Percentiles rank a stretch among this genome's conserved stretches.
Evolutionary conservation across 495 filamentous ascomycete species (phyloP).

Genomic region (Penicillium macrosclerotiorum): DNA sequence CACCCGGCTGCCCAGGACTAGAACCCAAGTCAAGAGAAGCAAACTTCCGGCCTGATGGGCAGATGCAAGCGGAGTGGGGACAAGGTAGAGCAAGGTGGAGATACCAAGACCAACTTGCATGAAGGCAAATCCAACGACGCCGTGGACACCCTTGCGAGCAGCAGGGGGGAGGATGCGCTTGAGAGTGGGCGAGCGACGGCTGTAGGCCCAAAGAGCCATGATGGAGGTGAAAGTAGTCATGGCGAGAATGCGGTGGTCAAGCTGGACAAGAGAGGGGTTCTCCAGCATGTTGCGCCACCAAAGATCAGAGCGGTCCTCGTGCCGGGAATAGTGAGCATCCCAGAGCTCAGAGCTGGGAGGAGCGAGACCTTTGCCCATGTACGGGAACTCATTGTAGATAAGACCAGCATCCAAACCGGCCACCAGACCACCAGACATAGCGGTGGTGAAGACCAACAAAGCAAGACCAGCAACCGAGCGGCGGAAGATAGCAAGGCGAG

Average conservation of each 20-base stretch:
- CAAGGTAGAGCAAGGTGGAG: slow-evolving; percentile 85
- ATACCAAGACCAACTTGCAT: slow-evolving; percentile 86
- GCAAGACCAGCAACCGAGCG: slow-evolving; percentile 69
- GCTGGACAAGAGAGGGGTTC: slow-evolving; percentile 90
- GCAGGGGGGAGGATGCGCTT: slow-evolving; percentile 60
- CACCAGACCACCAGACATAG: slow-evolving; percentile 89
- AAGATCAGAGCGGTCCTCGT: slow-evolving; percentile 70
- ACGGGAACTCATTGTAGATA: slow-evolving; percentile 98
- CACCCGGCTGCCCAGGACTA: slow-evolving; percentile 68
- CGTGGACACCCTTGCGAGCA: slow-evolving; percentile 68
- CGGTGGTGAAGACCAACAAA: slow-evolving; percentile 79
- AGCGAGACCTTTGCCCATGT: slow-evolving; percentile 79
- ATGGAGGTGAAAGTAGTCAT: slow-evolving; percentile 84
- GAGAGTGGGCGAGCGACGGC: slow-evolving; percentile 60
- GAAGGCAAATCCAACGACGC: slow-evolving; percentile 77
- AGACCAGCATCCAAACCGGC: slow-evolving; percentile 93
- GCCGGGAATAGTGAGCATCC: slow-evolving; percentile 79
- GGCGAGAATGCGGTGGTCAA: slow-evolving; percentile 92
- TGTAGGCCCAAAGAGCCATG: slow-evolving; percentile 72
- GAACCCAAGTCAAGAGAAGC: slow-evolving; percentile 75
- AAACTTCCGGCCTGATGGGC: slow-evolving; percentile 91
- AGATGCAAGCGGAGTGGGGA: slow-evolving; percentile 83
- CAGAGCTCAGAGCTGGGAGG: slow-evolving; percentile 83
- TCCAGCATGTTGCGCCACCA: slow-evolving; percentile 97
- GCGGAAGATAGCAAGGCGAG: slow-evolving; percentile 68